These are phyloP conservation scores for Trypanosoma brucei DNA, from an alignment of 208 protist species.

Conservation along the genomic window DNA sequence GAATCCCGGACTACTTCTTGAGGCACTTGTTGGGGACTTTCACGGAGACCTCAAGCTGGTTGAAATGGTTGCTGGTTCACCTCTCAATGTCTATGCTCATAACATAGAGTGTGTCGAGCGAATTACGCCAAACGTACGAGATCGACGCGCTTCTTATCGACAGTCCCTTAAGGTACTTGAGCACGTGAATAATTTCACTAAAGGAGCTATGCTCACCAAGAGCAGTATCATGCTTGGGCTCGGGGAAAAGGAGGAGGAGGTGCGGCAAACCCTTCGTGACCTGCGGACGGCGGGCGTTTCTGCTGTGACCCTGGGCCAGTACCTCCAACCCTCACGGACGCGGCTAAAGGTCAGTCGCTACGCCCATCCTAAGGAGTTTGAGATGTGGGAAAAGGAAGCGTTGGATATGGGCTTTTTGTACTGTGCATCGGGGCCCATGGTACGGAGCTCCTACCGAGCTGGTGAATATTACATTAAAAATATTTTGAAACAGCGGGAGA, in stretches of 20 bases:
- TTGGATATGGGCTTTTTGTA: constrained; percentile 95
- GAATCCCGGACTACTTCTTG: constrained; percentile 81
- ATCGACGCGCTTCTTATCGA: constrained; percentile 92
- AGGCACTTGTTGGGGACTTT: constrained; percentile 98
- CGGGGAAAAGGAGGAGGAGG: constrained; percentile 94
- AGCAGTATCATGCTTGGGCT: constrained; percentile 98
- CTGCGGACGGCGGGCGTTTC: constrained; percentile 91
- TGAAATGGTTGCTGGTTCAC: constrained; percentile 85
- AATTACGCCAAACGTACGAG: constrained; percentile 89
- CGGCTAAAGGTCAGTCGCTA: constrained; percentile 97
- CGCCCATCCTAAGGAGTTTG: constrained; percentile 95
- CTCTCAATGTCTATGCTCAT: constrained; percentile 98
- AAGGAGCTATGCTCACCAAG: constrained; percentile 93
- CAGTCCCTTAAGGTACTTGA: constrained; percentile 94
- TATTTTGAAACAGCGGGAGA: constrained; percentile 75
- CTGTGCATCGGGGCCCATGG: constrained; percentile 95
- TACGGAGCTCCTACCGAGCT: constrained; percentile 94
- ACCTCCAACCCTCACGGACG: constrained; percentile 93
- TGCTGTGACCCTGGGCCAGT: constrained; percentile 95
- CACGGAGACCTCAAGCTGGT: constrained; percentile 83
- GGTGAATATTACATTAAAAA: constrained; percentile 96
- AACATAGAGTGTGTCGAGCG: constrained; percentile 98
- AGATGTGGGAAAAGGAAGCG: constrained; percentile 93
- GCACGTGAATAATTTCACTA: constrained; percentile 80
- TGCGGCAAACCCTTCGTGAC: constrained; percentile 94